Conservation (phyloP, 2,329 filamentous ascomycete genomes). For the Colletotrichum gigasporum region DNA sequence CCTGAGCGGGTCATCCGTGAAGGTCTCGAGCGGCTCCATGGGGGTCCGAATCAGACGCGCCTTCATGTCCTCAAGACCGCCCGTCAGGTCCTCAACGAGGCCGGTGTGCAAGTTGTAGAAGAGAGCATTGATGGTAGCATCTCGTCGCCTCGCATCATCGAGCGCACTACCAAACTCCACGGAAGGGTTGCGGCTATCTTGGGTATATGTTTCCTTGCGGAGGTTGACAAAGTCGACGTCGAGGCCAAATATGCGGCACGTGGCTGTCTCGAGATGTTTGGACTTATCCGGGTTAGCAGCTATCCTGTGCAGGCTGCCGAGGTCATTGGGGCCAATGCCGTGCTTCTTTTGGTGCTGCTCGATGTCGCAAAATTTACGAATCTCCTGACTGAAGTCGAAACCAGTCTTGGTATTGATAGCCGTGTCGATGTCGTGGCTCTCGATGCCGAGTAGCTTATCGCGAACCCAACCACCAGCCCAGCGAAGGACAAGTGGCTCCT, state of each 20-base stretch:
- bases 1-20: constrained; percentile 91
- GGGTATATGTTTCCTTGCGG: constrained; percentile 87
- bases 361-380: constrained; percentile 74
- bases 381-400: constrained; percentile 74
- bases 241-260: constrained; percentile 83
- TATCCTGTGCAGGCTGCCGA: constrained; percentile 87
- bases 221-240: constrained; percentile 96
- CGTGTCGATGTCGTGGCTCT: constrained; percentile 84
- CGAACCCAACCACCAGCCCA: constrained; percentile 91
- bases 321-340: constrained; percentile 62
- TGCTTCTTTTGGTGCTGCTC: constrained; percentile 71
- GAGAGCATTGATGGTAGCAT: constrained; percentile 94
- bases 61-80: constrained; percentile 79
- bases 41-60: constrained; percentile 82
- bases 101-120: constrained; percentile 92
- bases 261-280: constrained; percentile 94
- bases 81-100: constrained; percentile 85
- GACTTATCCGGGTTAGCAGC: constrained; percentile 94
- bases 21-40: constrained; percentile 87
- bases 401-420: constrained; percentile 89
- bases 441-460: constrained; percentile 79
- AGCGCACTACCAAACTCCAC: constrained; percentile 94
- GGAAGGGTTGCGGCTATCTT: constrained; percentile 88
- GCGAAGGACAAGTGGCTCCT: constrained; percentile 70
- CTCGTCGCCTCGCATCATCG: constrained; percentile 88